A percentile compares a stretch with the other conserved stretches of the same genome.
phyloP scores from a whole-genome alignment of 2,329 filamentous ascomycete species.

The Monilinia laxa region DNA sequence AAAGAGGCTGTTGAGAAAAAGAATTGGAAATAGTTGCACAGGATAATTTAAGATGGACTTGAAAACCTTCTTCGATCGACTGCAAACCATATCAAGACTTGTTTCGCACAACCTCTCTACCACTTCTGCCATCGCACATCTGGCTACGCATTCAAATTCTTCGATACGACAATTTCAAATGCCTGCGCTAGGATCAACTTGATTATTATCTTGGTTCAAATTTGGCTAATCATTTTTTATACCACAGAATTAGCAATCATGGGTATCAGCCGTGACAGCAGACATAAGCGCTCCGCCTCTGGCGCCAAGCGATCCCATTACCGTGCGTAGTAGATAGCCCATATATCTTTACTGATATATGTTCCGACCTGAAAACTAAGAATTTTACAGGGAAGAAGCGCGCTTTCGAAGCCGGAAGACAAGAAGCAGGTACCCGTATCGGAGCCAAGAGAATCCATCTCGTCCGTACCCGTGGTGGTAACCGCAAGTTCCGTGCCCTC shows the following conservation, averaged over 20 bases:
- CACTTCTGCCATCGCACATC: background rate
- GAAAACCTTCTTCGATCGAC: conserved; percentile 8
- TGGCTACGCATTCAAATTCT: conserved; percentile 20
- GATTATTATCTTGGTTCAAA: background rate
- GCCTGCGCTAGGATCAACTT: background rate
- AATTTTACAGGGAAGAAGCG: conserved; percentile 78
- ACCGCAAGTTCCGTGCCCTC: conserved; percentile 99
- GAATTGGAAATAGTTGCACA: conserved; percentile 14
- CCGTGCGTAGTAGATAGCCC: conserved; percentile 74
- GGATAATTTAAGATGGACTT: conserved; percentile 11
- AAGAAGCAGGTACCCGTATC: conserved; percentile 99
- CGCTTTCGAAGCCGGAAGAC: conserved; percentile 99
- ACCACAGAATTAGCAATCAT: conserved; percentile 74
- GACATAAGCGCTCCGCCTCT: conserved; percentile 99
- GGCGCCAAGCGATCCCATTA: conserved; percentile 97
- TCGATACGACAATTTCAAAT: background rate
- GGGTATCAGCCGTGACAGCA: conserved; percentile 99
- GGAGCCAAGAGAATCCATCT: conserved; percentile 94
- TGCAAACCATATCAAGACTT: conserved; percentile 17
- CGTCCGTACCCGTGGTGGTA: conserved; percentile 95
- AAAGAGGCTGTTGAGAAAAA: background rate
- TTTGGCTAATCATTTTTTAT: conserved; percentile 36
- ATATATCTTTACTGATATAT: conserved; percentile 59
- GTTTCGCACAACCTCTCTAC: background rate
- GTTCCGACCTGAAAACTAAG: conserved; percentile 68